phyloP scores from a whole-genome alignment of 768 basidiomycete species.

The Trametes maxima region DNA sequence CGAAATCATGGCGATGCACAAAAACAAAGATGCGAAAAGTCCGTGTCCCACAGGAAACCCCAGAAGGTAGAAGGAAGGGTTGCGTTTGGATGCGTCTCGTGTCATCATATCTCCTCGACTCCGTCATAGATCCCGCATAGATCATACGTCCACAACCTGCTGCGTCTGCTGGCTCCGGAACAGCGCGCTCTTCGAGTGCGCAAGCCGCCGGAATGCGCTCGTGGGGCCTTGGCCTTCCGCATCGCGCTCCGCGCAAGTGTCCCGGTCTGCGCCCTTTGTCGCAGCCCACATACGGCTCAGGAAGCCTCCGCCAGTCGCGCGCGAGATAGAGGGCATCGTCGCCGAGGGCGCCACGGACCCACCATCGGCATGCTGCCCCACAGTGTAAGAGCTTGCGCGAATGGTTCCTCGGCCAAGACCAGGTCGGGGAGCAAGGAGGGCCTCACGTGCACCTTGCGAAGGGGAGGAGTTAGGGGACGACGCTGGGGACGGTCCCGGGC shows the following conservation, averaged over 20 bases:
- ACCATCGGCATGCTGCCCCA: conserved; percentile 1
- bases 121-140: conserved; percentile 2
- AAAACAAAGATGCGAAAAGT: conserved; percentile 1
- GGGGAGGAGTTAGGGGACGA: conserved; percentile 31
- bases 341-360: conserved; percentile 14
- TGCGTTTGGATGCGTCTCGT: not conserved
- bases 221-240: conserved; percentile 26
- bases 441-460: conserved; percentile 18
- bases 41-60: conserved; percentile 18
- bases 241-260: conserved; percentile 25
- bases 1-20: conserved; percentile 2
- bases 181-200: conserved; percentile 48
- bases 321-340: conserved; percentile 30
- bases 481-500: conserved; percentile 2
- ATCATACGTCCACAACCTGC: conserved; percentile 22
- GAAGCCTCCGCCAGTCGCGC: conserved; percentile 45
- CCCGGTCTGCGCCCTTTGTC: conserved; percentile 38
- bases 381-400: conserved; percentile 23
- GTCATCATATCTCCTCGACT: conserved; percentile 19
- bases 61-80: conserved; percentile 8
- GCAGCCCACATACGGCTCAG: conserved; percentile 78
- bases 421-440: conserved; percentile 12
- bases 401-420: conserved; percentile 34
- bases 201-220: conserved; percentile 43
- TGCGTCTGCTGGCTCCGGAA: conserved; percentile 37